phyloP scores from a whole-genome alignment of 306 rosid genomes.

The Cicer cuneatum region DNA sequence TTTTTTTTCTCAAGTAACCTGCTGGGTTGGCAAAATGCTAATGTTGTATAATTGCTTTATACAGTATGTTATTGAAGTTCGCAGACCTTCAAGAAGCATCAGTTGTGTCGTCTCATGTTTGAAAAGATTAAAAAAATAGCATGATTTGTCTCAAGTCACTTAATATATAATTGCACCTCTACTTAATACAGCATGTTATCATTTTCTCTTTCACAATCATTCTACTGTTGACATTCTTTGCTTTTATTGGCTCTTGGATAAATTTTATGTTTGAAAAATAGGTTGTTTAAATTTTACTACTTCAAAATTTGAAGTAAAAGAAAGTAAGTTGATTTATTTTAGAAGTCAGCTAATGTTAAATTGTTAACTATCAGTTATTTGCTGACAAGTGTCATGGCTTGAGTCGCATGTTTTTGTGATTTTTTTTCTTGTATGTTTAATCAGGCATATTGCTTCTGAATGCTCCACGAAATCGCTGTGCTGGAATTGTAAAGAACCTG shows the following conservation, averaged over 20 bases:
- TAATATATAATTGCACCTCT: no score
- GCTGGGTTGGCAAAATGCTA: neutral
- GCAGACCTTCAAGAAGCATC: no score
- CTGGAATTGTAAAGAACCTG: slow-evolving; percentile 98
- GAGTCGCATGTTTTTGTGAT: slow-evolving; percentile 6
- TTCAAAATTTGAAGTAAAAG: slow-evolving; percentile 6
- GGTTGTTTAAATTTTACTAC: slow-evolving; percentile 20
- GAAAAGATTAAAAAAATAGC: no score
- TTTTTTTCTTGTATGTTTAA: slow-evolving; percentile 32
- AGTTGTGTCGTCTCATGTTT: no score
- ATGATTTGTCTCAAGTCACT: no score
- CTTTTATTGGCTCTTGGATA: slow-evolving; percentile 26
- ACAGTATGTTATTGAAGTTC: neutral
- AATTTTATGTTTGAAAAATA: slow-evolving; percentile 12
- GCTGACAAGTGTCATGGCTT: slow-evolving; percentile 2
- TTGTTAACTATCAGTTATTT: slow-evolving; percentile 19
- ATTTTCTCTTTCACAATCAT: neutral
- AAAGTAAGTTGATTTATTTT: neutral
- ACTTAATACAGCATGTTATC: neutral
- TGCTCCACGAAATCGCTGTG: slow-evolving; percentile 92
- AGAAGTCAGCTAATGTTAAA: slow-evolving; percentile 4
- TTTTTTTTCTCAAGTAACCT: neutral
- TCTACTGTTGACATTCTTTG: neutral
- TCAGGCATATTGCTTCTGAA: slow-evolving; percentile 96
- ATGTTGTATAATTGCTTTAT: neutral